Percentiles rank a stretch among this genome's conserved stretches.
Conservation (phyloP, 2,329 filamentous ascomycete genomes). For the Arachnopeziza araneosa region DNA sequence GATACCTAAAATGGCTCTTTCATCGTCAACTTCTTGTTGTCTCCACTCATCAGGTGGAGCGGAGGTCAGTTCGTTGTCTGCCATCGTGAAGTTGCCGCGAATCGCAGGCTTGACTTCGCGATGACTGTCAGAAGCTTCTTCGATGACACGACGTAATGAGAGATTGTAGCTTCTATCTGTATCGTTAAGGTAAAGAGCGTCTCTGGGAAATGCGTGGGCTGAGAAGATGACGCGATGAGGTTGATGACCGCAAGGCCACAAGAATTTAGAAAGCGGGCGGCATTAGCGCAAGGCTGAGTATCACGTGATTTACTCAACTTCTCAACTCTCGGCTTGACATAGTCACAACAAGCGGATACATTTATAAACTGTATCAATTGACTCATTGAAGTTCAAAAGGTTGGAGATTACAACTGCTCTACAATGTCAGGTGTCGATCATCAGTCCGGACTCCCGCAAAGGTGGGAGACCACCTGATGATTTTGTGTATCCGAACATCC, state of each 20-base stretch:
- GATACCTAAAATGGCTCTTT: conserved; percentile 39
- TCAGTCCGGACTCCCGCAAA: too few species aligned
- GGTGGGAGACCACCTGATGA: too few species aligned
- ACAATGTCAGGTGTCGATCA: too few species aligned
- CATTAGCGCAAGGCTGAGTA: neutral
- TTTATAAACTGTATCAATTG: too few species aligned
- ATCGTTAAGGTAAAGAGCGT: neutral
- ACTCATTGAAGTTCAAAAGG: too few species aligned
- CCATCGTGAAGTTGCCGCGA: neutral
- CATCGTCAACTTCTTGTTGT: conserved; percentile 44
- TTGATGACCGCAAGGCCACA: neutral
- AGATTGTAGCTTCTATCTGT: neutral
- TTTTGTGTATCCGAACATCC: neutral
- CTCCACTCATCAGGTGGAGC: conserved; percentile 30
- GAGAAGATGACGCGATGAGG: neutral
- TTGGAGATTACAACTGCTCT: too few species aligned
- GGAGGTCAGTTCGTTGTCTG: neutral
- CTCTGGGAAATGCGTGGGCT: neutral
- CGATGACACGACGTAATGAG: neutral
- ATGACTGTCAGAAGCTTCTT: neutral
- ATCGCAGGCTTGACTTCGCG: neutral
- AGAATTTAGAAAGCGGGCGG: neutral
- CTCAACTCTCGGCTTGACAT: too few species aligned
- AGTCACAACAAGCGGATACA: too few species aligned
- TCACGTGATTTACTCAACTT: neutral